Percentiles rank a stretch among this genome's conserved stretches.
phyloP scores from a whole-genome alignment of 2,329 filamentous ascomycete genomes.

The Penicillium sp. region DNA sequence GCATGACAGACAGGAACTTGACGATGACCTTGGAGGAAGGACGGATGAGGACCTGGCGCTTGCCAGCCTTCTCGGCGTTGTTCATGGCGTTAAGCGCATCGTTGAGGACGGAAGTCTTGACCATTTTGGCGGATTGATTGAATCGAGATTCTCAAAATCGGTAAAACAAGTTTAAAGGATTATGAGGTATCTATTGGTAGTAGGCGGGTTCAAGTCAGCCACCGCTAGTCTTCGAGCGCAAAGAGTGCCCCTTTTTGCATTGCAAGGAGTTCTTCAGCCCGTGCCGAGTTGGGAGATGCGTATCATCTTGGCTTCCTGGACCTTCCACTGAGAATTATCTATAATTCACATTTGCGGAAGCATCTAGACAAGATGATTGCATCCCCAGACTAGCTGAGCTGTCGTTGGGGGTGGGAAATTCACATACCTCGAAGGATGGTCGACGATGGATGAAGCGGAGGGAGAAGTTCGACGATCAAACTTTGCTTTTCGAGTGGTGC shows the following conservation, averaged over 20 bases:
- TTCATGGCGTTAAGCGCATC: slow-evolving; percentile 99
- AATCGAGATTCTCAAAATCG: slow-evolving; percentile 53
- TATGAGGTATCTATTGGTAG: slow-evolving; percentile 37
- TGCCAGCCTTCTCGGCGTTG: slow-evolving; percentile 99
- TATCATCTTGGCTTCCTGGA: slow-evolving; percentile 37
- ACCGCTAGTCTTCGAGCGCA: slow-evolving; percentile 61
- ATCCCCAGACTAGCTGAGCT: slow-evolving; percentile 45
- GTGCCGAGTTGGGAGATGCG: slow-evolving; percentile 46
- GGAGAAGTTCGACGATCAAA: slow-evolving; percentile 18
- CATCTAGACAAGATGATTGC: slow-evolving; percentile 38
- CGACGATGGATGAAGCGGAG: slow-evolving; percentile 28
- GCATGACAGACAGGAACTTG: slow-evolving; percentile 99
- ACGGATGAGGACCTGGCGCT: slow-evolving; percentile 98
- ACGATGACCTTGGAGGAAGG: slow-evolving; percentile 99
- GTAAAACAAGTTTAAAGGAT: slow-evolving; percentile 30
- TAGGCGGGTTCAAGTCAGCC: slow-evolving; percentile 51
- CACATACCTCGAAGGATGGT: slow-evolving; percentile 44
- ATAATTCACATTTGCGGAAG: slow-evolving; percentile 12
- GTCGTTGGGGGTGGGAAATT: slow-evolving; percentile 24
- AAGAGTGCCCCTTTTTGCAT: slow-evolving; percentile 60
- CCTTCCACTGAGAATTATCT: slow-evolving; percentile 10
- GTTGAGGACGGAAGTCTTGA: slow-evolving; percentile 98
- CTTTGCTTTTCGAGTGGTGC: slow-evolving; percentile 32
- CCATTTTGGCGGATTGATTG: slow-evolving; percentile 74
- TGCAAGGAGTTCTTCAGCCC: slow-evolving; percentile 65